Evolutionary conservation across 1,284 basidiomycete genomes (phyloP).

Genomic region (Leccinum cinnamomeum): DNA sequence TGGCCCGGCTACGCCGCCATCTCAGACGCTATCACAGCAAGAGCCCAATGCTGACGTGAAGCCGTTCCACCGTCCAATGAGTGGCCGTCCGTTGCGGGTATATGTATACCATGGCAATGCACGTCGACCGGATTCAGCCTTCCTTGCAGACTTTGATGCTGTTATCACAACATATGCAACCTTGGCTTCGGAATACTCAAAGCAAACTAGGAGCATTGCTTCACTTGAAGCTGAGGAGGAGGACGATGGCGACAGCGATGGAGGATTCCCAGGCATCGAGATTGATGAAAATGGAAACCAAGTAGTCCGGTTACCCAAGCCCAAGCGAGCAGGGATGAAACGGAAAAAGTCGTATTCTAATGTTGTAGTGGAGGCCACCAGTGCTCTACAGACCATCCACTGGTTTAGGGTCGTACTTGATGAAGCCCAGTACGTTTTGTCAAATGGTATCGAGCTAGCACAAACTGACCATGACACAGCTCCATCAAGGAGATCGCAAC

Average conservation of each 20-base stretch:
- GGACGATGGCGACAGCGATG: constrained; percentile 69
- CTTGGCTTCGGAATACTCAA: constrained; percentile 92
- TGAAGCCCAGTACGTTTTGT: constrained; percentile 86
- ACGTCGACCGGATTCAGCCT: constrained; percentile 81
- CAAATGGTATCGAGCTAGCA: constrained; percentile 4
- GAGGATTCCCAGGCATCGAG: constrained; percentile 56
- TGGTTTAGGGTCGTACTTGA: constrained; percentile 99
- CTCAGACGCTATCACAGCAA: constrained; percentile 34
- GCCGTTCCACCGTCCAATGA: constrained; percentile 37
- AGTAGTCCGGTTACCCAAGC: constrained; percentile 52
- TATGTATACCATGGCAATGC: constrained; percentile 97
- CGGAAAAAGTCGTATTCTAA: constrained; percentile 63
- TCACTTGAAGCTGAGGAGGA: constrained; percentile 62
- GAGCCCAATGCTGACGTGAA: constrained; percentile 40
- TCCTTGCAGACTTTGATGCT: constrained; percentile 91
- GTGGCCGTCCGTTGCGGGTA: constrained; percentile 67
- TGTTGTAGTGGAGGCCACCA: constrained; percentile 61
- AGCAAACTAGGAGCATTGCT: constrained; percentile 70
- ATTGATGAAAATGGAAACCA: constrained; percentile 69
- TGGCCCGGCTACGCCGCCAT: constrained; percentile 23
- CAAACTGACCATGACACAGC: constrained; percentile 43
- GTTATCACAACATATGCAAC: constrained; percentile 98
- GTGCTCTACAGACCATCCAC: constrained; percentile 92
- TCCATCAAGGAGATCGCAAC: constrained; percentile 97
- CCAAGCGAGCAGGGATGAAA: constrained; percentile 63